Conservation (phyloP, 176 grass and related monocot species). For the Secale cereale region DNA sequence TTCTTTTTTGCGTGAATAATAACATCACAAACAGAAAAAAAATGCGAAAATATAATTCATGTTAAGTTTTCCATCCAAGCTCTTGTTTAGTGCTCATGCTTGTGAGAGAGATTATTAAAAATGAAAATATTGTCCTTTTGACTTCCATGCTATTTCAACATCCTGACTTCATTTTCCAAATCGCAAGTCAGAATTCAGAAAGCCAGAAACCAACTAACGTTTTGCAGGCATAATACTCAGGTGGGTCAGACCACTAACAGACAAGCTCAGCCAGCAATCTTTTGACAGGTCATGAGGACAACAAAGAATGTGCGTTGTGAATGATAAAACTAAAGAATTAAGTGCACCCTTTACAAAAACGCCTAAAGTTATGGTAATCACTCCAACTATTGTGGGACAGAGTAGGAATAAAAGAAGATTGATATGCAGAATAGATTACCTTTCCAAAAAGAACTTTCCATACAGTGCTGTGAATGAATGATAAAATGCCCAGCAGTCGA, state of each 20-base stretch:
- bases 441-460: slow-evolving; percentile 99
- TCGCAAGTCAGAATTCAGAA: too few species aligned
- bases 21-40: background rate
- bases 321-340: too few species aligned
- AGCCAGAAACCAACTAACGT: too few species aligned
- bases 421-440: slow-evolving; percentile 43
- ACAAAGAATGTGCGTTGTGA: too few species aligned
- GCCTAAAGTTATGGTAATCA: too few species aligned
- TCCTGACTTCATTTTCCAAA: background rate
- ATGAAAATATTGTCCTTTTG: background rate
- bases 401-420: too few species aligned
- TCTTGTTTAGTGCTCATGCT: background rate
- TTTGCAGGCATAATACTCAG: too few species aligned
- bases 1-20: background rate
- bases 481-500: slow-evolving; percentile 76
- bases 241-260: too few species aligned
- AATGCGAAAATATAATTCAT: background rate
- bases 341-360: too few species aligned
- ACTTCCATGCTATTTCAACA: background rate
- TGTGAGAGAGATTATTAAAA: background rate
- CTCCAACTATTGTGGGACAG: too few species aligned
- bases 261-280: too few species aligned
- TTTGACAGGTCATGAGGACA: too few species aligned
- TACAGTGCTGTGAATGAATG: slow-evolving; percentile 95
- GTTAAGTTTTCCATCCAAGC: background rate